phyloP scores from a whole-genome alignment of 1,139 yeast genomes.

The Meyerozyma carpophila region DNA sequence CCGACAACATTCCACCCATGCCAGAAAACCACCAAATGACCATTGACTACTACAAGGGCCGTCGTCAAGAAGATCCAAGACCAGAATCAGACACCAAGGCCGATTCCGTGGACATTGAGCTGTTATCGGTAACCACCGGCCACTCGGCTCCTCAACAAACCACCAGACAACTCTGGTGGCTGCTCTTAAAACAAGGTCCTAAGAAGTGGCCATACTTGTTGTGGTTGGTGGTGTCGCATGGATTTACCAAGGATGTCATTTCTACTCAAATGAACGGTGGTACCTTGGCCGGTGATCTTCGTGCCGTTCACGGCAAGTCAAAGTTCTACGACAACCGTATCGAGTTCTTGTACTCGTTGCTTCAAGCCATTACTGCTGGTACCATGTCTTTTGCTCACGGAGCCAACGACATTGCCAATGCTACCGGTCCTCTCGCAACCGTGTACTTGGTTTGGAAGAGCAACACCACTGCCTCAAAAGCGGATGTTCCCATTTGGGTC shows the following conservation, averaged over 20 bases:
- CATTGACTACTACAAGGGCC: conserved; percentile 62
- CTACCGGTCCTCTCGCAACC: conserved; percentile 71
- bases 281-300: conserved; percentile 37
- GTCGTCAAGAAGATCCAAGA: conserved; percentile 33
- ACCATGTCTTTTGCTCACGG: conserved; percentile 84
- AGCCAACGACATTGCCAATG: conserved; percentile 75
- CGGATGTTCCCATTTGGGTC: conserved; percentile 69
- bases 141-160: conserved; percentile 19
- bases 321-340: conserved; percentile 67
- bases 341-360: conserved; percentile 64
- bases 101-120: conserved; percentile 6
- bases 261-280: conserved; percentile 37
- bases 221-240: conserved; percentile 51
- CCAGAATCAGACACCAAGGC: conserved; percentile 7
- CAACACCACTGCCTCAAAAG: conserved; percentile 41
- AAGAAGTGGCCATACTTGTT: conserved; percentile 47
- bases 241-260: conserved; percentile 63
- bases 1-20: conserved; percentile 59
- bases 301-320: conserved; percentile 50
- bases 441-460: conserved; percentile 59
- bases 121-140: conserved; percentile 8
- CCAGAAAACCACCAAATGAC: conserved; percentile 54
- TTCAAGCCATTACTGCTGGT: conserved; percentile 71
- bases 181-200: conserved; percentile 40
- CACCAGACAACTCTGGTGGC: conserved; percentile 41